These are phyloP conservation scores for Lactarius pseudohatsudake DNA, from an alignment of 768 basidiomycete species.

Conservation along the genomic window DNA sequence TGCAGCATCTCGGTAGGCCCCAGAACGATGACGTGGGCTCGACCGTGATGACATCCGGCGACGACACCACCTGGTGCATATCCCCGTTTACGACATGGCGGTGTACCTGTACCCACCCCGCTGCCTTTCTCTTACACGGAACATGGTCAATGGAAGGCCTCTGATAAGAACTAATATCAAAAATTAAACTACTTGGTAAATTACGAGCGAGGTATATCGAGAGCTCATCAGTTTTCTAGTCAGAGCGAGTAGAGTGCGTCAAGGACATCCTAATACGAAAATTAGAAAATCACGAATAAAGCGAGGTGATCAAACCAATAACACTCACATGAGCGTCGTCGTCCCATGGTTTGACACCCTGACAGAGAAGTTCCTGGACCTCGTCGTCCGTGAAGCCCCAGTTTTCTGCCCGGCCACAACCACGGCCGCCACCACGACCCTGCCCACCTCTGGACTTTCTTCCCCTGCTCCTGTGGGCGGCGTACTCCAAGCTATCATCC, in stretches of 20 bases:
- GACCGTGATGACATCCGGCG: no score
- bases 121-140: no score
- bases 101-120: no score
- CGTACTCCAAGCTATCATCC: background rate
- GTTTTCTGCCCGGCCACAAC: background rate
- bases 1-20: no score
- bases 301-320: background rate
- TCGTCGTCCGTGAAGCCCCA: background rate
- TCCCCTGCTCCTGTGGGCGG: no score
- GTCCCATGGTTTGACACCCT: constrained; percentile 49
- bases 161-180: background rate
- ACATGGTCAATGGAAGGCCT: no score
- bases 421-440: background rate
- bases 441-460: background rate
- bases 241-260: constrained; percentile 3
- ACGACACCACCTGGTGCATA: no score
- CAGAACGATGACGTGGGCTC: no score
- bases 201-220: background rate
- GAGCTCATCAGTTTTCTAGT: background rate
- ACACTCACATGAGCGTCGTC: constrained; percentile 42
- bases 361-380: constrained; percentile 36
- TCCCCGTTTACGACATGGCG: no score
- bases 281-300: background rate
- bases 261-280: constrained; percentile 14
- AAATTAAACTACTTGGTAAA: background rate